Conservation (phyloP, 2,329 filamentous ascomycete species). For the Stagonosporopsis rhizophila region DNA sequence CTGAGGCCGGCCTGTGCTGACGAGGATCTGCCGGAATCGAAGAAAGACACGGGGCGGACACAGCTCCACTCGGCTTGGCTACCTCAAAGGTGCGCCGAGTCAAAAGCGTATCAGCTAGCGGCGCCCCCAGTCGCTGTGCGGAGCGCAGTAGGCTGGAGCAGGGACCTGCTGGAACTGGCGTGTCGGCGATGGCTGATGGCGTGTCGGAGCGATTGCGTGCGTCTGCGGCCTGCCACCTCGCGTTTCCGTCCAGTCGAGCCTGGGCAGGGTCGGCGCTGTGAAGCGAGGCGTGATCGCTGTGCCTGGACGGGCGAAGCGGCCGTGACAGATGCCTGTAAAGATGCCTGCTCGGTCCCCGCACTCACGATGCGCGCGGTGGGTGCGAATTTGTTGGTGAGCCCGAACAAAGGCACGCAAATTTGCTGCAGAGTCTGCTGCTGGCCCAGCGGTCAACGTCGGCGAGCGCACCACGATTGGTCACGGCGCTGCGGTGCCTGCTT, state of each 20-base stretch:
- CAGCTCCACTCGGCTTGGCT: constrained; percentile 33
- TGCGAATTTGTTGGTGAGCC: constrained; percentile 12
- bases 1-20: constrained; percentile 36
- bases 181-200: constrained; percentile 22
- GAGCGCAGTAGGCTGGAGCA: constrained; percentile 21
- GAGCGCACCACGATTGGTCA: constrained; percentile 17
- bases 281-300: constrained; percentile 17
- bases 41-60: constrained; percentile 27
- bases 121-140: constrained; percentile 25
- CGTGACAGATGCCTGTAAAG: constrained; percentile 12
- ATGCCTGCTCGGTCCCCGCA: constrained; percentile 16
- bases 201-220: constrained; percentile 30
- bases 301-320: constrained; percentile 3
- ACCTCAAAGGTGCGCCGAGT: constrained; percentile 30
- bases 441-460: constrained; percentile 19
- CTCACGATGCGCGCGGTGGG: constrained; percentile 16
- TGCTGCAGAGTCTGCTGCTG: constrained; percentile 17
- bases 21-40: constrained; percentile 45
- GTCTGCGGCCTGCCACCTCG: constrained; percentile 21
- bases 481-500: constrained; percentile 14
- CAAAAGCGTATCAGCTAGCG: constrained; percentile 33
- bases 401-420: constrained; percentile 21
- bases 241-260: constrained; percentile 7
- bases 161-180: constrained; percentile 18
- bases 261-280: constrained; percentile 14